Evolutionary conservation across 2,329 filamentous ascomycete species (phyloP).

Genomic region (Colletotrichum euphorbiae): DNA sequence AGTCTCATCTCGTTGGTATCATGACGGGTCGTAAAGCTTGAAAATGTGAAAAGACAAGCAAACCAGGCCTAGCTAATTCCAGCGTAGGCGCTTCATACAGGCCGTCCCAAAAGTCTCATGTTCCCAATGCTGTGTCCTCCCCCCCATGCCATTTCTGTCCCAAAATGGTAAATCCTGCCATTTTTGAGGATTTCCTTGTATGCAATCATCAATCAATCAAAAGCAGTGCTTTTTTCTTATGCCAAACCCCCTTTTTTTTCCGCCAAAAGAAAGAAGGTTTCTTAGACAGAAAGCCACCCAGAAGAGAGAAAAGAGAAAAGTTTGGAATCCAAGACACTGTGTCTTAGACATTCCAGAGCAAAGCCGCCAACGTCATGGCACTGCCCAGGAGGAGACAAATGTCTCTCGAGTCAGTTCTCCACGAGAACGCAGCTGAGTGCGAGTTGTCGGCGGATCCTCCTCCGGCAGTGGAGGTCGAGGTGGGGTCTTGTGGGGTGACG

Average conservation of each 20-base stretch:
- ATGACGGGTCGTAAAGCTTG: constrained; percentile 26
- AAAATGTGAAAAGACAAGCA: neutral
- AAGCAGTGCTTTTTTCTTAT: neutral
- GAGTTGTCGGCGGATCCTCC: neutral
- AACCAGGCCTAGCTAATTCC: constrained; percentile 4
- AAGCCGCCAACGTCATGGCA: constrained; percentile 15
- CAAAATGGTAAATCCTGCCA: neutral
- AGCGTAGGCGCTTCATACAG: neutral
- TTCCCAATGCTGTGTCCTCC: neutral
- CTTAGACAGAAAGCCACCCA: constrained; percentile 6
- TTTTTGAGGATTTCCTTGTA: neutral
- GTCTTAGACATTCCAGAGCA: constrained; percentile 5
- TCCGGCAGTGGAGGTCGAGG: constrained; percentile 3
- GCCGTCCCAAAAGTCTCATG: neutral
- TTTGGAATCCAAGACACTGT: neutral
- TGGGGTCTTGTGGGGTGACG: neutral
- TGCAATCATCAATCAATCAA: constrained; percentile 13
- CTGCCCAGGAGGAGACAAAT: constrained; percentile 7
- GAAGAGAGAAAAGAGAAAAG: neutral
- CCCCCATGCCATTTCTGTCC: neutral
- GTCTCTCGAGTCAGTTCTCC: constrained; percentile 4
- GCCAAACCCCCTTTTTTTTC: neutral
- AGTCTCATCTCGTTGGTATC: constrained; percentile 31
- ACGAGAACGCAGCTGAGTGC: constrained; percentile 16
- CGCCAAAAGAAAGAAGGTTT: neutral